Evolutionary conservation across 1,284 basidiomycete genomes (phyloP).

Genomic region (Golubevia pallescens): DNA sequence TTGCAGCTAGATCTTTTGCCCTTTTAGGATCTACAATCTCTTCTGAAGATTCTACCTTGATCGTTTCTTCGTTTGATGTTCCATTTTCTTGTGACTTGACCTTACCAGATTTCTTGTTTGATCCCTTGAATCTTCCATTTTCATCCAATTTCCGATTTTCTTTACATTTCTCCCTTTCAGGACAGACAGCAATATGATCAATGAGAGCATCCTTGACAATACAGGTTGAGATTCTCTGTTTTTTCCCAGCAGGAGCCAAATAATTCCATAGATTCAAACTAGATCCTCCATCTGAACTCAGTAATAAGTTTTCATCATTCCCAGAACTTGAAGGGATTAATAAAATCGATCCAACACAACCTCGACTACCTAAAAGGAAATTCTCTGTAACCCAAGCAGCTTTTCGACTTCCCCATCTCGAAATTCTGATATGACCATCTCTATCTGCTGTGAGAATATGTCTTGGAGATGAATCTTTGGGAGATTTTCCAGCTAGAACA

Average conservation of each 20-base stretch:
- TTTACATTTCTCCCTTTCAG: slow-evolving; percentile 13
- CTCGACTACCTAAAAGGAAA: slow-evolving; percentile 42
- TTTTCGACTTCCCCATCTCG: slow-evolving; percentile 46
- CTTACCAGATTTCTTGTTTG: slow-evolving; percentile 19
- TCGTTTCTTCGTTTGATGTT: slow-evolving; percentile 6
- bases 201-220: slow-evolving; percentile 8
- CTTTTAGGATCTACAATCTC: not conserved
- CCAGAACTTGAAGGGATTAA: slow-evolving; percentile 15
- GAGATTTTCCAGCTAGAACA: slow-evolving; percentile 26
- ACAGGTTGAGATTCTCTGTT: slow-evolving; percentile 5
- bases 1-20: slow-evolving; percentile 11
- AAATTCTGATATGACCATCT: slow-evolving; percentile 62
- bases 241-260: not conserved
- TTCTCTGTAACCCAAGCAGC: slow-evolving; percentile 43
- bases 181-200: slow-evolving; percentile 3
- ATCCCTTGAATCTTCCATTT: slow-evolving; percentile 9
- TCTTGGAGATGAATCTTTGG: slow-evolving; percentile 12
- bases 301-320: slow-evolving; percentile 17
- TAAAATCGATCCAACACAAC: slow-evolving; percentile 39
- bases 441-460: slow-evolving; percentile 49
- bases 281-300: slow-evolving; percentile 45
- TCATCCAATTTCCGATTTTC: slow-evolving; percentile 7
- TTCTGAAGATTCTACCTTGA: slow-evolving; percentile 6
- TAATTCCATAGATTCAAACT: slow-evolving; percentile 32
- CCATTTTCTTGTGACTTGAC: slow-evolving; percentile 11